Evolutionary conservation across 1,284 basidiomycete genomes (phyloP), one percentile per base, ranked within the genome.

Genomic region (Cystobasidium pallidum): DNA sequence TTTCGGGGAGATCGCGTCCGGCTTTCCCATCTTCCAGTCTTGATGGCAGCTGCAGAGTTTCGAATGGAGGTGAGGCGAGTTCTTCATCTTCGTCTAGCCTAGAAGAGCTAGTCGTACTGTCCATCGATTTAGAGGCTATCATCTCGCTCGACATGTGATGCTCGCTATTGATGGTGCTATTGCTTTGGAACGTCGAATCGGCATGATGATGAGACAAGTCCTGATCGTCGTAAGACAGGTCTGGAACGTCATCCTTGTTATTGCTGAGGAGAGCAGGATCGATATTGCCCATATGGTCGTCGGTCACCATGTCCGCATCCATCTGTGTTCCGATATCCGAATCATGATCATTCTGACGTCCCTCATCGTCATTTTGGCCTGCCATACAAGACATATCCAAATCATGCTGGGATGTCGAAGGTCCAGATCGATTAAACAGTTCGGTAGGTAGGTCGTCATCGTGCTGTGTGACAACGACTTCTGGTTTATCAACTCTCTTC

Each of bases 201-300:
- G 30, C 47, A n/a, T 34, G 21, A 13, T 13, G 47, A 26, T 15
- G 62, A 30, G 21, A 28, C 36, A 4, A 28, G 28, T 64, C 62
- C 11, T 49, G 45, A 13, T 71, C 68, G 26, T 71, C 68, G 36
- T 71, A 71, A 2, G 68, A 63, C n/a, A 71, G 51, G 17, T 71
- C 68, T n/a, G 68, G 68, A 10, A 71, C 49, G 28, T 71, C 68
- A 26, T 71, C 68, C 26, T 32, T 32, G 24, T 10, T 32, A 11
- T 11, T 19, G 32, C 4, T 24, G 10, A 51, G 49, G 6, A 51
- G n/a, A 6, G 39, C 54, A 32, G 66, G 26, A 19, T 43, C 36
- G 26, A 32, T 24, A 41, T 34, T 39, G 8, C 30, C 30, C 19
- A 39, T 21, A 32, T 36, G 39, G 49, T 34, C 41, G 15, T 70